Percentiles rank a stretch among this genome's conserved stretches.
Evolutionary conservation across 1,284 basidiomycete species (phyloP).

Genomic region (Ustilago curta): DNA sequence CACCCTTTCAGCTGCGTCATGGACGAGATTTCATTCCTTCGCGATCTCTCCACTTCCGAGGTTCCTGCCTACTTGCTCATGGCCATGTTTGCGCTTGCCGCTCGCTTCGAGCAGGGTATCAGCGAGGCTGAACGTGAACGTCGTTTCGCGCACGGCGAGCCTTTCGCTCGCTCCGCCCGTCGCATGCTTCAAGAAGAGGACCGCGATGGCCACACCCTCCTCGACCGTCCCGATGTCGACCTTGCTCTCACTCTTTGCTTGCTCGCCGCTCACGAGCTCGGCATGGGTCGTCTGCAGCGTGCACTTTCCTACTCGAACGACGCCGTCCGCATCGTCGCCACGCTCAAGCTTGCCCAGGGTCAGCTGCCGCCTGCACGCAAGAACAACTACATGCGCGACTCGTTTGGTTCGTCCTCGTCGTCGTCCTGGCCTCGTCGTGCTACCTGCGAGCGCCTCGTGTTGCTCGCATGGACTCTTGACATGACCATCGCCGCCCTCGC

Average conservation of each 20-base stretch:
- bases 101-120: conserved; percentile 68
- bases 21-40: conserved; percentile 71
- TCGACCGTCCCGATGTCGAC: conserved; percentile 67
- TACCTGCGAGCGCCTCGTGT: conserved; percentile 47
- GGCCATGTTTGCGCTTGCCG: conserved; percentile 70
- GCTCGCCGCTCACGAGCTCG: conserved; percentile 70
- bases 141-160: conserved; percentile 47
- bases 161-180: conserved; percentile 52
- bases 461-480: conserved; percentile 51
- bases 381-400: conserved; percentile 32
- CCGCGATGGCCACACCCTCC: conserved; percentile 40
- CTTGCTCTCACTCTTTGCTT: conserved; percentile 70
- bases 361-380: conserved; percentile 34
- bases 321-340: conserved; percentile 39
- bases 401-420: conserved; percentile 32
- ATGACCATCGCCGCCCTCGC: conserved; percentile 42
- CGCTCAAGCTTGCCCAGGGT: conserved; percentile 41
- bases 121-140: conserved; percentile 41
- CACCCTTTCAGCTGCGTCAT: conserved; percentile 70
- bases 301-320: conserved; percentile 69
- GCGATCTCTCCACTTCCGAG: conserved; percentile 70
- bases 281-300: conserved; percentile 67
- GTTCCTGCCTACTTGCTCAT: conserved; percentile 70
- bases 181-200: conserved; percentile 56
- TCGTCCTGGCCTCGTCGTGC: conserved; percentile 40